Percentiles rank a stretch among this genome's conserved stretches.
phyloP scores from a whole-genome alignment of 305 asterid genomes.

The Andrographis paniculata region DNA sequence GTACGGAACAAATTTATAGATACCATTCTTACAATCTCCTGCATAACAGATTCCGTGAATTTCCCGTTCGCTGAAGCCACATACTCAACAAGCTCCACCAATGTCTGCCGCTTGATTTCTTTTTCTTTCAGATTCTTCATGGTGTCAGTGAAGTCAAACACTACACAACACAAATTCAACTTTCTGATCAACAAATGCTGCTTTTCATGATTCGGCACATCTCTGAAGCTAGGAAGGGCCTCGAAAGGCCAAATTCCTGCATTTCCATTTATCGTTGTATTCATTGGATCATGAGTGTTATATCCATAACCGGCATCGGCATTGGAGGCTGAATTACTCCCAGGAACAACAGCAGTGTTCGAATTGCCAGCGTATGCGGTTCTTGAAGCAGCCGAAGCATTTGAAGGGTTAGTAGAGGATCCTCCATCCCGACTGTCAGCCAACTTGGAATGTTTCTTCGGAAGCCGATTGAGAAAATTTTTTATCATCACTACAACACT shows the following conservation, averaged over 20 bases:
- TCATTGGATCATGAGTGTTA: constrained; percentile 36
- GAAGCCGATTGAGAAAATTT: constrained; percentile 84
- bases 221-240: constrained; percentile 77
- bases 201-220: constrained; percentile 75
- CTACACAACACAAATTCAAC: constrained; percentile 60
- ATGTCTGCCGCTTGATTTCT: constrained; percentile 76
- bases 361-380: constrained; percentile 36
- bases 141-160: constrained; percentile 85
- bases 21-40: constrained; percentile 67
- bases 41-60: constrained; percentile 67
- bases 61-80: constrained; percentile 62
- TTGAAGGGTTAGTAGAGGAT: constrained; percentile 42
- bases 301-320: constrained; percentile 36
- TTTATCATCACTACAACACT: constrained; percentile 62
- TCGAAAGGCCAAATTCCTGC: constrained; percentile 37
- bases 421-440: constrained; percentile 85
- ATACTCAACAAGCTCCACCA: constrained; percentile 80
- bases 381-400: constrained; percentile 51
- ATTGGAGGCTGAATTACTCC: constrained; percentile 30
- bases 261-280: constrained; percentile 45
- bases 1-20: constrained; percentile 72
- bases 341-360: constrained; percentile 31
- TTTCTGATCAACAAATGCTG: constrained; percentile 63
- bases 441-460: constrained; percentile 72
- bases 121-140: constrained; percentile 72